Conservation (phyloP, 2,329 filamentous ascomycete genomes). For the Hypomyces rosellus region DNA sequence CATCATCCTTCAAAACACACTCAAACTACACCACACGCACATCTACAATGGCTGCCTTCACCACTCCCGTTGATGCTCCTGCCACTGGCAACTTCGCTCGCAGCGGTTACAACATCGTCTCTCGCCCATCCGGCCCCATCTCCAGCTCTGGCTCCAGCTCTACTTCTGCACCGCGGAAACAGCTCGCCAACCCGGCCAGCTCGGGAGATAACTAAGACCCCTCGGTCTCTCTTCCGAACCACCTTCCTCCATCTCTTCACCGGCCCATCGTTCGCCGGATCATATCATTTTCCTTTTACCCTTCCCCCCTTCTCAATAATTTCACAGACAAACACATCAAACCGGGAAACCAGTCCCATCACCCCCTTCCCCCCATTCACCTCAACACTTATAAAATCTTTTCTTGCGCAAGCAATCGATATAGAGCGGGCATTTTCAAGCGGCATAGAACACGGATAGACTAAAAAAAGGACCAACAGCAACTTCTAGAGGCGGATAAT, state of each 20-base stretch:
- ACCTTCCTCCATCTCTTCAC: too few relatives aligned
- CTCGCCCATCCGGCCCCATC: conserved; percentile 18
- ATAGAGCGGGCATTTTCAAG: too few relatives aligned
- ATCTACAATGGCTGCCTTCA: conserved; percentile 25
- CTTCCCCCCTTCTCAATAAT: too few relatives aligned
- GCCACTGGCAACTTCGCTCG: conserved; percentile 33
- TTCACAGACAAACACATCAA: too few relatives aligned
- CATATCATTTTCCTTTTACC: too few relatives aligned
- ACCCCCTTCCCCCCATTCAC: too few relatives aligned
- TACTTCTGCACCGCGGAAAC: neutral
- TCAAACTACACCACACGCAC: conserved; percentile 1
- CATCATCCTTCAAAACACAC: conserved; percentile 1
- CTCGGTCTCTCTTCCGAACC: neutral
- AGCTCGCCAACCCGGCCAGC: conserved; percentile 18
- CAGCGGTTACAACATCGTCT: conserved; percentile 38
- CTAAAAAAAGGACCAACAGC: neutral
- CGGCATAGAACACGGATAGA: neutral
- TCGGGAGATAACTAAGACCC: conserved; percentile 41
- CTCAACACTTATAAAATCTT: too few relatives aligned
- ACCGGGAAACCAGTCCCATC: too few relatives aligned
- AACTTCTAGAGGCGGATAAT: neutral
- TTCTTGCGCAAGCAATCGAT: too few relatives aligned
- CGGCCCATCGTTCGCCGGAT: too few relatives aligned
- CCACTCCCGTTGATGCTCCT: conserved; percentile 20
- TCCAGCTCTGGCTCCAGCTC: conserved; percentile 7